phyloP scores from a whole-genome alignment of 73 alveolate genomes.

The Symbiodinium pilosum region DNA sequence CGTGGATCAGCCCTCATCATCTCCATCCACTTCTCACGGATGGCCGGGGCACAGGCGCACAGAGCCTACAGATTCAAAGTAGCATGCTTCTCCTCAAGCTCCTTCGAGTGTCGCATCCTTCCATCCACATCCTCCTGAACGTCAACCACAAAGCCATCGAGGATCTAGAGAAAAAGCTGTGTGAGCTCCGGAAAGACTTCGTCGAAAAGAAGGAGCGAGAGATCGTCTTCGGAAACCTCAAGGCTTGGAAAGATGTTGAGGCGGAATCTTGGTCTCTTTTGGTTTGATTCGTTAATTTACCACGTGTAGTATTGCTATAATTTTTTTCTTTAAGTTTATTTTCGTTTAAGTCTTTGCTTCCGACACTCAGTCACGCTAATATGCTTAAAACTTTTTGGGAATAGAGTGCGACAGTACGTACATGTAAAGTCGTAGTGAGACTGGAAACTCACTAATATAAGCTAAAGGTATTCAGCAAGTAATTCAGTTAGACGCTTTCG shows the following conservation, averaged over 20 bases:
- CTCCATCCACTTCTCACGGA: slow-evolving; percentile 68
- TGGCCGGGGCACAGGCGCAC: slow-evolving; percentile 14
- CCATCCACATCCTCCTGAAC: slow-evolving; percentile 16
- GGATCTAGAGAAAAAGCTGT: neutral
- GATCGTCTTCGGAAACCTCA: neutral
- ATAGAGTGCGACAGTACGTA: too few species aligned
- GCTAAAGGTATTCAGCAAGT: too few species aligned
- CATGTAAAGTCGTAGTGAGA: too few species aligned
- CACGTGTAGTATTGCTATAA: too few species aligned
- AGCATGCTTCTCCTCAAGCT: neutral
- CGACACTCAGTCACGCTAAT: too few species aligned
- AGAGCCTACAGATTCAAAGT: neutral
- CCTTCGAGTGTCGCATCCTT: neutral
- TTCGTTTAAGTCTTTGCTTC: too few species aligned
- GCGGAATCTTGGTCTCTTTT: neutral
- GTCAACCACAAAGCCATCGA: slow-evolving; percentile 13
- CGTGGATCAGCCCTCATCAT: slow-evolving; percentile 49
- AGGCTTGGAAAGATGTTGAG: neutral
- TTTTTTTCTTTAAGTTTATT: too few species aligned
- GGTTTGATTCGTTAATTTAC: too few species aligned
- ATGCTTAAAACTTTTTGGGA: too few species aligned
- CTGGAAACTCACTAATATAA: too few species aligned
- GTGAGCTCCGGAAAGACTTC: neutral
- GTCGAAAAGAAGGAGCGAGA: neutral
- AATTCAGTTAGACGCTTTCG: too few species aligned